phyloP scores from a whole-genome alignment of 768 basidiomycete species.

The Mycena venus region DNA sequence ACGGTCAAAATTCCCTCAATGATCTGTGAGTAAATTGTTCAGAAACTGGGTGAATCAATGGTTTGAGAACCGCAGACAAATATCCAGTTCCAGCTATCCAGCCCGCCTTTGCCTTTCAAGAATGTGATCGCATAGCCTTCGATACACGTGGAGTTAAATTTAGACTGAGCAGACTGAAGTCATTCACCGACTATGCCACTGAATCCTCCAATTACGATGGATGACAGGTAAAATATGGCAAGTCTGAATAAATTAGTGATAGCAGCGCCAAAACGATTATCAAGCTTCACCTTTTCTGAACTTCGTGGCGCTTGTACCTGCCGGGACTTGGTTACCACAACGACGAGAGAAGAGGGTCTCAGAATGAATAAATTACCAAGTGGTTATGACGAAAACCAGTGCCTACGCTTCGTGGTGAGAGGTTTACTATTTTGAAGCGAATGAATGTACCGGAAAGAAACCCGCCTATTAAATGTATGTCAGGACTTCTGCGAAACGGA shows the following conservation, averaged over 20 bases:
- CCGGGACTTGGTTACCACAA: constrained; percentile 11
- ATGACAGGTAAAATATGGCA: not conserved
- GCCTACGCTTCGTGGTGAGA: not conserved
- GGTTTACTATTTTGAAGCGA: not conserved
- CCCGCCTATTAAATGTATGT: not conserved
- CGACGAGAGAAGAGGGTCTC: not conserved
- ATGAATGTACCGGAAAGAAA: constrained; percentile 14
- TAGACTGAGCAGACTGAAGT: not conserved
- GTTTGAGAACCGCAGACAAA: constrained; percentile 36
- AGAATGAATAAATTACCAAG: constrained; percentile 2
- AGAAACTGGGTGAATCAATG: not conserved
- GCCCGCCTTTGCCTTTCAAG: constrained; percentile 24
- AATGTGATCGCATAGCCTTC: constrained; percentile 11
- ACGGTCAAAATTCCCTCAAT: constrained; percentile 47
- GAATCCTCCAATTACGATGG: not conserved
- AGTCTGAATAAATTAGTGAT: not conserved
- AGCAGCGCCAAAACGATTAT: not conserved
- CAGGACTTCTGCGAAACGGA: not conserved
- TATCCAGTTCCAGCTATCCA: constrained; percentile 55
- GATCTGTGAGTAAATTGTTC: constrained; percentile 17
- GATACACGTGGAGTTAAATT: not conserved
- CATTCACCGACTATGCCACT: constrained; percentile 3
- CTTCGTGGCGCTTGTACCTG: constrained; percentile 19
- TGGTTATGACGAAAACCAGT: constrained; percentile 15
- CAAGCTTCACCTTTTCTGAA: constrained; percentile 4